Conservation (phyloP, 2,329 filamentous ascomycete species). For the Chaetomiaceae sp. region DNA sequence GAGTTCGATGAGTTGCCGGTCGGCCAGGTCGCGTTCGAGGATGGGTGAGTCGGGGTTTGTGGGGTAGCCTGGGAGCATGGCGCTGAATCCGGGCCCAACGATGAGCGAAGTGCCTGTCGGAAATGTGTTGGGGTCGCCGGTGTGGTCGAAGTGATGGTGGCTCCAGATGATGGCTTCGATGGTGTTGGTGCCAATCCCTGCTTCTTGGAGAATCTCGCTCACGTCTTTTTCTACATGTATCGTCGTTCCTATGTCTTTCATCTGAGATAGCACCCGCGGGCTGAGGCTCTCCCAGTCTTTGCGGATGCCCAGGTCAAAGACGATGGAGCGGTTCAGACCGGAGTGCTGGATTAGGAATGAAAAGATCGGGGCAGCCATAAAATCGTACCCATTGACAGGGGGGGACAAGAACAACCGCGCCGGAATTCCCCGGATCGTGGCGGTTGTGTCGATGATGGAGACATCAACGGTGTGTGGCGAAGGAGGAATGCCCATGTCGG, state of each 20-base stretch:
- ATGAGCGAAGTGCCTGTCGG: constrained; percentile 39
- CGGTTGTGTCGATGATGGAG: constrained; percentile 33
- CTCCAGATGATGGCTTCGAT: constrained; percentile 29
- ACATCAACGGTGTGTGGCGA: constrained; percentile 32
- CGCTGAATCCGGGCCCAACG: constrained; percentile 45
- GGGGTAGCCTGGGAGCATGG: constrained; percentile 42
- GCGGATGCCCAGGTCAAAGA: constrained; percentile 24
- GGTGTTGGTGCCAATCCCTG: constrained; percentile 11
- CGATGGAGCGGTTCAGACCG: constrained; percentile 22
- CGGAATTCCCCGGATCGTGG: constrained; percentile 24
- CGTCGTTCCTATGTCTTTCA: constrained; percentile 1
- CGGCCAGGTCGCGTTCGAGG: constrained; percentile 31
- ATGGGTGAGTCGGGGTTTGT: constrained; percentile 29
- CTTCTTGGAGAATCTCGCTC: constrained; percentile 23
- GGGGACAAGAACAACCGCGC: constrained; percentile 28
- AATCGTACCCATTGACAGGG: constrained; percentile 30
- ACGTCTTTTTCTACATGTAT: constrained; percentile 23
- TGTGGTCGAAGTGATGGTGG: constrained; percentile 46
- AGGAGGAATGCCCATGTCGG: constrained; percentile 31
- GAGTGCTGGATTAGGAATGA: constrained; percentile 27
- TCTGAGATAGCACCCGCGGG: neutral
- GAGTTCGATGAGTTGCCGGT: constrained; percentile 24
- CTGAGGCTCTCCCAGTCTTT: constrained; percentile 19
- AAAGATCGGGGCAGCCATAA: constrained; percentile 26
- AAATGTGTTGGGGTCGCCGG: constrained; percentile 44